These are phyloP conservation scores for Solanum medicagineum DNA, from an alignment of 257 asterid genomes.

Conservation along the genomic window DNA sequence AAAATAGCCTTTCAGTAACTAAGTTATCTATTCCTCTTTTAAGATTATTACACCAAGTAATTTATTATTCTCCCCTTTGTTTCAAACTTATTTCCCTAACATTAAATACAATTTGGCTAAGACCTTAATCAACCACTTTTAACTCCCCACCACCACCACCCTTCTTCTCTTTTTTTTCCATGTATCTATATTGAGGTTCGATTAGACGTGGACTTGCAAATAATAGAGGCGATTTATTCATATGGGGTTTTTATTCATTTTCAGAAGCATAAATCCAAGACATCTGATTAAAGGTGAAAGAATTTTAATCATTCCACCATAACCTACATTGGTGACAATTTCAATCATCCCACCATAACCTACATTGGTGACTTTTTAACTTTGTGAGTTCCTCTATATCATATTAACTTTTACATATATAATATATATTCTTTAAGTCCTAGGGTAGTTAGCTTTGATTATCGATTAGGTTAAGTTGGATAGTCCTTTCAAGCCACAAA, in stretches of 20 bases:
- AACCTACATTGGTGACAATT: not conserved
- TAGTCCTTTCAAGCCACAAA: not conserved
- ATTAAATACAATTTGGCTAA: not conserved
- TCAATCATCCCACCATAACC: not conserved
- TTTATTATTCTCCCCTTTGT: not conserved
- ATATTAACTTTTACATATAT: not conserved
- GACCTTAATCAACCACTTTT: not conserved
- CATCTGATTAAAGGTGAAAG: not conserved
- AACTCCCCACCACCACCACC: no score
- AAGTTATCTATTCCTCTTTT: not conserved
- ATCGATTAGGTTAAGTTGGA: not conserved
- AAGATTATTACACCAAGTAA: not conserved
- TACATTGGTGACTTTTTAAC: not conserved
- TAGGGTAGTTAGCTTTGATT: not conserved
- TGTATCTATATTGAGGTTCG: no score
- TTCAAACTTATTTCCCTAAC: not conserved
- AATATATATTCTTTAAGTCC: not conserved
- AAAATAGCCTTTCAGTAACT: not conserved
- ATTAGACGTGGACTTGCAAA: no score
- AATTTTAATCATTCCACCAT: not conserved
- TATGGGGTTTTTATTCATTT: no score
- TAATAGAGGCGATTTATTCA: no score
- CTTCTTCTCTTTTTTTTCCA: no score
- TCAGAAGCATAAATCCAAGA: not conserved
- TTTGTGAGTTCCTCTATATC: not conserved